Evolutionary conservation across 1,284 basidiomycete species (phyloP), one percentile per base, ranked within the genome.

Genomic region (Trichosporon sp.): DNA sequence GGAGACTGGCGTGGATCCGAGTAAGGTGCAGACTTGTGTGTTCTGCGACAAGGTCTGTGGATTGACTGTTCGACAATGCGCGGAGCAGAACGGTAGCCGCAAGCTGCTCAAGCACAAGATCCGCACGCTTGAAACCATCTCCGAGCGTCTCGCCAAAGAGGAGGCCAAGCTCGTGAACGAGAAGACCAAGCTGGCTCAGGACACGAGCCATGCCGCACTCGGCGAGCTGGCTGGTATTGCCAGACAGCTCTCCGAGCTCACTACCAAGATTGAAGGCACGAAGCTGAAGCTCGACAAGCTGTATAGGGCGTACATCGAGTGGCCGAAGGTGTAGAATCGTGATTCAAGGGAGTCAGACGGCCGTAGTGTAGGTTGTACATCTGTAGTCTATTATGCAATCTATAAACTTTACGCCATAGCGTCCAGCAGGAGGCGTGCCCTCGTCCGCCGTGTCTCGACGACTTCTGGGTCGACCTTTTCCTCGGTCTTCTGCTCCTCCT

Each of bases 51-150:
- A 13, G 0, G 21, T 33, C 2, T 78, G 76, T 56, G 71, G 70
- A 3, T 27, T 56, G 49, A 63, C 62, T 3, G 59, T 77, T 10
- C 68, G 69, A 16, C 40, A 52, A 6, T 78, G 77, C 59, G 71
- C 70, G 6, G 69, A 73, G 56, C 27, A 29, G 13, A 65, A 67
- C 32, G 73, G 73, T 0, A 65, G 65, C 8, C 58, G 74, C 16
- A 72, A 72, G 61, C 61, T 67, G 13, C 60, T 77, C 36, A 77
- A 77, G 62, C 56, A 60, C 14, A 69, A 63, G 61, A 77, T 77
- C n/a, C 65, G 70, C 33, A 14, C 44, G 10, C 52, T 74, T 44
- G 68, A 74, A 27, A 62, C 13, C 3, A 25, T 27, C 1, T 29
- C 14, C 13, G 49, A 54, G 40, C 16, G 16, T 4, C 9, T 59